Conservation (phyloP, 106 monocot genomes). For the Dioscorea dumetorum region DNA sequence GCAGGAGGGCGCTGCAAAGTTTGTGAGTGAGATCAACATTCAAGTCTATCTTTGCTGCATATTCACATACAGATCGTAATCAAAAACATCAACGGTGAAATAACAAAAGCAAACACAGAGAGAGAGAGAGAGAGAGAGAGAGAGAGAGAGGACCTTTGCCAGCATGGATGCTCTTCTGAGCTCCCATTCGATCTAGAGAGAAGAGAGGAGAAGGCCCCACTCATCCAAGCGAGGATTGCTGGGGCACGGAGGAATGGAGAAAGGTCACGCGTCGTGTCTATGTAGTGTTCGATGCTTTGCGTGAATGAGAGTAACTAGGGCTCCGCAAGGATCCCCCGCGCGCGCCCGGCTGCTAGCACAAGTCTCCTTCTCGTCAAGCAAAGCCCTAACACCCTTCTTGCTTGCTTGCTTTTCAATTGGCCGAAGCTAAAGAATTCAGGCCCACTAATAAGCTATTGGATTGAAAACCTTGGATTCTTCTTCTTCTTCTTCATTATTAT, state of each 20-base stretch:
- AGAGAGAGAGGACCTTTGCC: conserved; percentile 58
- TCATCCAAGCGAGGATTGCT: neutral
- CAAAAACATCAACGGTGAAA: neutral
- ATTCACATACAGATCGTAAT: conserved; percentile 1
- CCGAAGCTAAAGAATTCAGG: no score
- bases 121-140: neutral
- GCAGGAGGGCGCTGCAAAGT: conserved; percentile 52
- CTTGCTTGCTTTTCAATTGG: neutral
- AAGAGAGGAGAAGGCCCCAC: neutral
- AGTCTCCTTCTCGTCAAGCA: neutral
- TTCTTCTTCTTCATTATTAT: no score
- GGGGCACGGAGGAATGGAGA: neutral
- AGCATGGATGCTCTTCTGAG: conserved; percentile 89
- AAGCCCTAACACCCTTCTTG: neutral
- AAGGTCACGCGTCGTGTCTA: neutral
- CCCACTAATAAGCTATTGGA: no score
- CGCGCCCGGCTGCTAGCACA: neutral
- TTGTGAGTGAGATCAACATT: conserved; percentile 89
- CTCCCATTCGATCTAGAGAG: conserved; percentile 48
- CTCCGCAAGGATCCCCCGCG: neutral
- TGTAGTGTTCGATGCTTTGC: neutral
- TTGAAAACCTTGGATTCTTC: no score
- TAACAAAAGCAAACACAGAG: no score
- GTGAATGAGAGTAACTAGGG: neutral
- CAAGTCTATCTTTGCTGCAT: conserved; percentile 80